phyloP scores from a whole-genome alignment of 108 stramenopile species.

The Halocafeteria seosinensis region DNA sequence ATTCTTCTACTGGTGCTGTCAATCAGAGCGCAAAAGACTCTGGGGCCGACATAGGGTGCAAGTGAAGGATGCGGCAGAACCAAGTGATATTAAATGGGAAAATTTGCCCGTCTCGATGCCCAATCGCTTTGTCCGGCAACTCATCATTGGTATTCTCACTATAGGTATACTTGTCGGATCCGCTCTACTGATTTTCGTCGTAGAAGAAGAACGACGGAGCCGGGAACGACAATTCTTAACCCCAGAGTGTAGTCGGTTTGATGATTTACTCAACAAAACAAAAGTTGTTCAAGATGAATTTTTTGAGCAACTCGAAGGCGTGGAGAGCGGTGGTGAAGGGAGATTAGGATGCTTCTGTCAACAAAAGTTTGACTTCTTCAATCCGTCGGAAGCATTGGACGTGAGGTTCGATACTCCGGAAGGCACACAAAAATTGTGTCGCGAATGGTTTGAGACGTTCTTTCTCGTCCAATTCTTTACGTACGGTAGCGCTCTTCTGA shows the following conservation, averaged over 20 bases:
- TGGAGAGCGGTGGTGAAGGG: constrained; percentile 1
- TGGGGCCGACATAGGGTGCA: constrained; percentile 9
- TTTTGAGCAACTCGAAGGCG: constrained; percentile 11
- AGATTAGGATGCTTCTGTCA: constrained; percentile 8
- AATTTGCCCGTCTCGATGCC: constrained; percentile 20
- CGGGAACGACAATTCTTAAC: background rate
- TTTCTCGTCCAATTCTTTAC: constrained; percentile 6
- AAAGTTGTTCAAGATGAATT: constrained; percentile 1
- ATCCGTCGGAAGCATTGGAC: background rate
- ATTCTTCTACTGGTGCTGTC: background rate
- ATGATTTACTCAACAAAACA: constrained; percentile 4
- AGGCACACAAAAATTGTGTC: background rate
- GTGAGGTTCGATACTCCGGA: background rate
- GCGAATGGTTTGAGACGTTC: constrained; percentile 1
- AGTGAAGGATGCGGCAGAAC: constrained; percentile 28
- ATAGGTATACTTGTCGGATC: background rate
- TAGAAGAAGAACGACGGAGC: background rate
- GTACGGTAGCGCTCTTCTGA: constrained; percentile 4
- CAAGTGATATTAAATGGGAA: constrained; percentile 34
- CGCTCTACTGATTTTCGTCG: background rate
- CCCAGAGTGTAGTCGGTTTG: background rate
- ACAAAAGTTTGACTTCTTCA: background rate
- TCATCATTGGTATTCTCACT: background rate
- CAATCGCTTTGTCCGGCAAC: background rate
- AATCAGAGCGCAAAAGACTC: background rate